Evolutionary conservation across 2,329 filamentous ascomycete species (phyloP).

Genomic region (Fusarium continuum): DNA sequence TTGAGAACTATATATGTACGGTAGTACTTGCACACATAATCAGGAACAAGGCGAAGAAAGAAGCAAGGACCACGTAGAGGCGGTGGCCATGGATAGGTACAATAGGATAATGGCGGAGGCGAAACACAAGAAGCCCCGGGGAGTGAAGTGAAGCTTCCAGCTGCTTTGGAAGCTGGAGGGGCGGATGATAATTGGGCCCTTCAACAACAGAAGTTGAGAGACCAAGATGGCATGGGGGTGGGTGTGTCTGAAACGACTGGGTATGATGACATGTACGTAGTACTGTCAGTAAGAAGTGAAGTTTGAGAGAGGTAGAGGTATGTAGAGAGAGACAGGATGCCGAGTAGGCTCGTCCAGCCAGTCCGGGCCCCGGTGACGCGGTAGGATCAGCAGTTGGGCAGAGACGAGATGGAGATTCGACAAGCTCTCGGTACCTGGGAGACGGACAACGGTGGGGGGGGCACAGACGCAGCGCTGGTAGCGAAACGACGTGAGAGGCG

Average conservation of each 20-base stretch:
- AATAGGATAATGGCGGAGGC: constrained; percentile 40
- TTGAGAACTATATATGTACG: constrained; percentile 54
- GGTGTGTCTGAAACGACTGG: constrained; percentile 45
- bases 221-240: constrained; percentile 44
- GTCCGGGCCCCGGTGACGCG: constrained; percentile 40
- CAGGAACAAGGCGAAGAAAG: constrained; percentile 48
- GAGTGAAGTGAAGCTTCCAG: constrained; percentile 45
- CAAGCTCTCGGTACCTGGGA: constrained; percentile 41
- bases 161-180: constrained; percentile 42
- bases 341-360: constrained; percentile 33
- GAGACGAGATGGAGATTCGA: constrained; percentile 42
- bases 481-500: constrained; percentile 33
- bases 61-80: constrained; percentile 52
- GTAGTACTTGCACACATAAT: constrained; percentile 50
- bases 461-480: constrained; percentile 38
- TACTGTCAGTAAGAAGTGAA: constrained; percentile 36
- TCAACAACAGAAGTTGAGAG: constrained; percentile 43
- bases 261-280: constrained; percentile 44
- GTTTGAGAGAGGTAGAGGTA: constrained; percentile 36
- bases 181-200: constrained; percentile 46
- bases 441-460: constrained; percentile 41
- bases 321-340: constrained; percentile 26
- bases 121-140: constrained; percentile 42
- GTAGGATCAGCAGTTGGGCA: constrained; percentile 46
- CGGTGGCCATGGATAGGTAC: constrained; percentile 47